phyloP scores from a whole-genome alignment of 2,329 filamentous ascomycete species.

The Delphinella strobiligena region DNA sequence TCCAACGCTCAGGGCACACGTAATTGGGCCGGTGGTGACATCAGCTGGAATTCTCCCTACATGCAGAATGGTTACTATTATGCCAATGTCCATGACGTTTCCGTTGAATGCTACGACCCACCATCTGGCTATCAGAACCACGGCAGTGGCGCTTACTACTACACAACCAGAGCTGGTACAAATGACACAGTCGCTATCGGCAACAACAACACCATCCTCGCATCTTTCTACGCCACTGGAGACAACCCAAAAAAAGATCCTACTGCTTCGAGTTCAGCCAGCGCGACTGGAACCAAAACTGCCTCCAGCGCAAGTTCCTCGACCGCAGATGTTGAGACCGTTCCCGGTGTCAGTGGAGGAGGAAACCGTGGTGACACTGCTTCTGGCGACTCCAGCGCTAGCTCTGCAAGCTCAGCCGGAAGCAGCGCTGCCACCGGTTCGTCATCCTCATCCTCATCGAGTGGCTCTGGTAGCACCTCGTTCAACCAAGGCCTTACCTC shows the following conservation, averaged over 20 bases:
- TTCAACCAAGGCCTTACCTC: slow-evolving; percentile 19
- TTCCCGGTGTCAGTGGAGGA: slow-evolving; percentile 44
- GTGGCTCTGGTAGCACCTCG: slow-evolving; percentile 12
- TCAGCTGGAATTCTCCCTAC: slow-evolving; percentile 74
- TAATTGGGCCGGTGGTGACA: slow-evolving; percentile 79
- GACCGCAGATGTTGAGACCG: slow-evolving; percentile 27
- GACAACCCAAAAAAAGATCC: slow-evolving; percentile 48
- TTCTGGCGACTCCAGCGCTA: slow-evolving; percentile 8
- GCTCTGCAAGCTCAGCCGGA: slow-evolving; percentile 7
- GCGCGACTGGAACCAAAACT: slow-evolving; percentile 17
- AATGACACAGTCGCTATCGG: slow-evolving; percentile 70
- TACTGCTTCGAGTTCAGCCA: slow-evolving; percentile 20
- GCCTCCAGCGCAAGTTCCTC: slow-evolving; percentile 12
- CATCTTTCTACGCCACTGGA: slow-evolving; percentile 71
- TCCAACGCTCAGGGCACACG: slow-evolving; percentile 75
- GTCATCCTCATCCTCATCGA: slow-evolving; percentile 12
- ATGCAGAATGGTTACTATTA: slow-evolving; percentile 89
- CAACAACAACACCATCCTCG: slow-evolving; percentile 62
- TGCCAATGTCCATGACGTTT: slow-evolving; percentile 61
- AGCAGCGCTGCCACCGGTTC: slow-evolving; percentile 12
- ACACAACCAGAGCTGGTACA: slow-evolving; percentile 50
- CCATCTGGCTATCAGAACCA: slow-evolving; percentile 51
- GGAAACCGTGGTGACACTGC: slow-evolving; percentile 30
- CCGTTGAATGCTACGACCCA: slow-evolving; percentile 77
- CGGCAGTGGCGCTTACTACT: slow-evolving; percentile 60